A percentile compares a stretch with the other conserved stretches of the same genome.
These are phyloP conservation scores for Helotiales sp. DNA, from an alignment of 2,329 filamentous ascomycete genomes.

Conservation along the genomic window DNA sequence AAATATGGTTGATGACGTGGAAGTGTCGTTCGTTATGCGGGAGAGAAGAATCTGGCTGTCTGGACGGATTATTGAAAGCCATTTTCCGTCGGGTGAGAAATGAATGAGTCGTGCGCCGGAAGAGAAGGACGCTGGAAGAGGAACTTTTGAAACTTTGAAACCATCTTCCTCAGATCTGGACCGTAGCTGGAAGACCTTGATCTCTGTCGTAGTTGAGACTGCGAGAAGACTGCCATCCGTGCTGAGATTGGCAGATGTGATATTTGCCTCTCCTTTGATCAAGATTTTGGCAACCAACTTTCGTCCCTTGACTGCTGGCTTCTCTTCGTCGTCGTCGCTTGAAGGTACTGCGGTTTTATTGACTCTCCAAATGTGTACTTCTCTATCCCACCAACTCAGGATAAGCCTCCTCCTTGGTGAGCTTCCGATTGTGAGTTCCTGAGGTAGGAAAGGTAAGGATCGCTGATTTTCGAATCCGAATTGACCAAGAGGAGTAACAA, in stretches of 20 bases:
- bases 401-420: constrained; percentile 76
- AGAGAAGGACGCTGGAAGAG: constrained; percentile 62
- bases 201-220: constrained; percentile 73
- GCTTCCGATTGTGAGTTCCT: constrained; percentile 74
- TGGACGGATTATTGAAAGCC: constrained; percentile 69
- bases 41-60: constrained; percentile 63
- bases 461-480: constrained; percentile 82
- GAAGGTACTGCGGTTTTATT: constrained; percentile 28
- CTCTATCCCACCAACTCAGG: constrained; percentile 90
- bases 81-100: constrained; percentile 72
- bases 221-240: constrained; percentile 73
- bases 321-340: constrained; percentile 47
- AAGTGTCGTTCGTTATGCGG: constrained; percentile 46
- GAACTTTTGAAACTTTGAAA: constrained; percentile 73
- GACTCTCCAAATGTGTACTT: constrained; percentile 82
- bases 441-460: constrained; percentile 81
- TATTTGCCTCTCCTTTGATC: constrained; percentile 77
- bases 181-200: constrained; percentile 78
- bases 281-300: constrained; percentile 73
- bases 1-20: constrained; percentile 47
- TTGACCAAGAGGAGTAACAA: constrained; percentile 79
- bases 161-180: constrained; percentile 59
- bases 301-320: constrained; percentile 52
- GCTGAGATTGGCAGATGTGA: constrained; percentile 76
- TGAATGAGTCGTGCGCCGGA: constrained; percentile 72